Conservation (phyloP, 2,329 filamentous ascomycete genomes). For the Cladosporium colombiae region DNA sequence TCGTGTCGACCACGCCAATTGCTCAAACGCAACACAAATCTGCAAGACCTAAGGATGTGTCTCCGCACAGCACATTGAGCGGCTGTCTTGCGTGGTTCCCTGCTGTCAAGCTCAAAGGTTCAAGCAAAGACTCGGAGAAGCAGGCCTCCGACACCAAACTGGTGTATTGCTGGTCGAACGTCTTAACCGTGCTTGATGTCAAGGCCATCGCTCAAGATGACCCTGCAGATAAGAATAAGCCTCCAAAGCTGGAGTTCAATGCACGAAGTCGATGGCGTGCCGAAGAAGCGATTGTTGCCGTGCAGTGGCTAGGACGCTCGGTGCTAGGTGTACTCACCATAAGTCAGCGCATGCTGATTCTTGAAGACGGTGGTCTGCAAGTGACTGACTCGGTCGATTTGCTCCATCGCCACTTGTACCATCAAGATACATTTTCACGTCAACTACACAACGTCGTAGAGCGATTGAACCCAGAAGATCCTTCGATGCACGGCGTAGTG, state of each 20-base stretch:
- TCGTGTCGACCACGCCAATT: conserved; percentile 94
- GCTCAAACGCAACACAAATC: conserved; percentile 97
- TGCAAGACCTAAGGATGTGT: conserved; percentile 84
- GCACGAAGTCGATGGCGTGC: conserved; percentile 87
- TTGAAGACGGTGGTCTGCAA: conserved; percentile 85
- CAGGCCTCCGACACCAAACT: conserved; percentile 76
- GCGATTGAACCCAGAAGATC: conserved; percentile 81
- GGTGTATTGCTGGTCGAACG: conserved; percentile 97
- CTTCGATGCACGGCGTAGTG: conserved; percentile 90
- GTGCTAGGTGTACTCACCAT: conserved; percentile 91
- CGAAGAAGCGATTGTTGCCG: conserved; percentile 91
- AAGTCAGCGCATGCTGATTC: conserved; percentile 85
- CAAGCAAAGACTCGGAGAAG: conserved; percentile 58
- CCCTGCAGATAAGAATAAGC: conserved; percentile 71
- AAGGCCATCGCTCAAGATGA: conserved; percentile 64
- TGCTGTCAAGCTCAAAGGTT: conserved; percentile 83
- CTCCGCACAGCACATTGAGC: conserved; percentile 86
- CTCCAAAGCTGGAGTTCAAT: conserved; percentile 75
- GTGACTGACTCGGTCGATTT: conserved; percentile 95
- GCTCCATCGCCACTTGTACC: conserved; percentile 87
- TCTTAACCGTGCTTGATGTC: conserved; percentile 90
- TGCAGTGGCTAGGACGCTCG: conserved; percentile 94
- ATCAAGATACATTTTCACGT: conserved; percentile 83
- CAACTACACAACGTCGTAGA: conserved; percentile 86
- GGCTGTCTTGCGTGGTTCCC: conserved; percentile 97